Evolutionary conservation across 108 stramenopile species (phyloP), one percentile per base, ranked within the genome.

Genomic region (Mediolabrus comicus): DNA sequence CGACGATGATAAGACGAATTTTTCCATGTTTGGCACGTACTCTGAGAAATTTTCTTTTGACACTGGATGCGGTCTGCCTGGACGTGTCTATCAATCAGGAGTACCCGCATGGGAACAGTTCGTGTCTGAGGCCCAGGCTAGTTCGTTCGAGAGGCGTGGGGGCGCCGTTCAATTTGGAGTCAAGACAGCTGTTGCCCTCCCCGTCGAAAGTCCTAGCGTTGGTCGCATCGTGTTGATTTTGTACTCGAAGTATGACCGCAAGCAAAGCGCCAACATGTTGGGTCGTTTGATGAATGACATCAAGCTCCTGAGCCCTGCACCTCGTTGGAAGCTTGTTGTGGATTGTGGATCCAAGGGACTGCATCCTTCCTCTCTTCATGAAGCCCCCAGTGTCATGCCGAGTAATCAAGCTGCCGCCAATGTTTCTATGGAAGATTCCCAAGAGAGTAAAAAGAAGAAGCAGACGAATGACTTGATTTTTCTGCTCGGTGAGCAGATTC

Each of bases 301-400:
- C 31, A 85, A 86, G 11, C 76, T 90, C 87, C 80, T 95, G 2
- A 81, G 82, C 67, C 94, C 94, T 1, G 72, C 84, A 29, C 94
- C 94, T 1, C 87, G 87, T 41, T 95, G 94, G 94, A 95, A 92
- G 71, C 80, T 95, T 8, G 90, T 95, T 34, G 89, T 95, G 28
- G 92, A 93, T 55, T 49, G 89, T 57, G 56, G 32, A 14, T 22
- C 17, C 63, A 63, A 34, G 25, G 32, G 17, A 25, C 0, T 14
- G 12, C 16, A 27, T 49, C 56, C 34, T 34, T 36, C 71, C 49
- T 55, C 27, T 34, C 62, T 29, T 8, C 61, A 16, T 30, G 57
- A 22, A 3, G 70, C 53, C 29, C 26, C 32, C 60, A 24, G 11
- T 30, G 16, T 36, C 30, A 34, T 33, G 16, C 62, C 53, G 28